Base-by-base conservation (phyloP, 257 asterid genomes). In the Solanum neorickii region DNA sequence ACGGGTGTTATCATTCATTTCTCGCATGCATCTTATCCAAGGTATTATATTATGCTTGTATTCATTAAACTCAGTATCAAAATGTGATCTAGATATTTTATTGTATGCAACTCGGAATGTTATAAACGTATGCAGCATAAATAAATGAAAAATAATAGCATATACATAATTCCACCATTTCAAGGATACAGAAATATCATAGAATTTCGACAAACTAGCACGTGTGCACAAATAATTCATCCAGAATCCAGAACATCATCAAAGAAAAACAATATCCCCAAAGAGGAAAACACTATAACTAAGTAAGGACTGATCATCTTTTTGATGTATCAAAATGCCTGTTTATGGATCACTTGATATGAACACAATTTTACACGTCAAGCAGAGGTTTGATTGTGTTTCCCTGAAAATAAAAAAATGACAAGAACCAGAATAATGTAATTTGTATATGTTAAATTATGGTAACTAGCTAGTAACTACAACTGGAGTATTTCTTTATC, bases 1-100 rank as follows among this genome's bases (percentile, higher is more conserved):
- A 84, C 89, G 98, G 87, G 93, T 94, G 49, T 90, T 89, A 85
- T 93, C 95, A 33, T 94, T 94, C 88, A 93, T 94, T 85, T 95
- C 94, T 49, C 94, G 96, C 87, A 94, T 94, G 98, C 96, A 93
- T 89, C 94, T 93, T 76, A 93, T 94, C 83, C 98, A 93, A 94
- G 98, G 98, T 94, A 93, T 80, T 44, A 47, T 8, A 78, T 42
- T 44, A 39, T 87, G 37, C 73, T n/a, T 44, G 83, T 49, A 44
- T 78, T 80, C 85, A 27, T 78, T 62, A 27, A 83, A 72, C 86
- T 49, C 42, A 65, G 60, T 83, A 69, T 56, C 73, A 23, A 84
- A 69, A 76, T 60, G 49, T 82, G 76, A 27, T 47, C 68, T 78
- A 5, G 12, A 1, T 41, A 12, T 23, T 41, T 46, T 29, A 42